Evolutionary conservation across 208 protist genomes (phyloP), one percentile per base, ranked within the genome.

Genomic region (Leishmania martiniquensis): DNA sequence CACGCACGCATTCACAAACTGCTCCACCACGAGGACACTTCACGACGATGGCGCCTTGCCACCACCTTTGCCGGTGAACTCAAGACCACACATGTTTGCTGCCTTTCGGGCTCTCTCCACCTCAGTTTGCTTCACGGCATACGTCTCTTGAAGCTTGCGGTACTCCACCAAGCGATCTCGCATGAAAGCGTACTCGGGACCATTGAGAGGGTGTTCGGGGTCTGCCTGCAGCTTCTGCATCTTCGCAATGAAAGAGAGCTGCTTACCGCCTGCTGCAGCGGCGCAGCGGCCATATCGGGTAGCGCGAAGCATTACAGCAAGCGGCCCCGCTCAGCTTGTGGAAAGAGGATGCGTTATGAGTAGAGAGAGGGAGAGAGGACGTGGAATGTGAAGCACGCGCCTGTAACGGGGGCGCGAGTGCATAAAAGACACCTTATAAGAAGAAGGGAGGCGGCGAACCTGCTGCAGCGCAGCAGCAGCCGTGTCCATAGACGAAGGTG

Each of bases 121-220:
- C 45, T 97, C 93, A 20, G 84, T 92, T 76, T 97, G 93, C 85
- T 97, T 97, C 54, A 97, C 93, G 20, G 91, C 84, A 44, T 97
- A 95, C 10, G 81, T 78, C 82, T 92, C 84, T 78, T 95, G 91
- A 42, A 97, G 77, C 15, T 72, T 81, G 34, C 84, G 83, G 82
- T 97, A 97, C 57, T 93, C 82, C 15, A 82, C 63, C 59, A 97
- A 78, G 13, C 90, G 86, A 44, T 91, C 84, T 17, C 82, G 85
- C 70, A 97, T 80, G 42, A 93, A 90, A 6, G 72, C 68, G 74
- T 97, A 95, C 70, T 97, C 91, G 29, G 78, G 67, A 32, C 85
- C 82, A 63, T 57, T 81, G 25, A 97, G 67, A 22, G 65, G 63
- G 47, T 77, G 70, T 63, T 83, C 78, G 25, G 78, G 82, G 52